phyloP scores from a whole-genome alignment of 768 basidiomycete species.

The Boletus sp. region DNA sequence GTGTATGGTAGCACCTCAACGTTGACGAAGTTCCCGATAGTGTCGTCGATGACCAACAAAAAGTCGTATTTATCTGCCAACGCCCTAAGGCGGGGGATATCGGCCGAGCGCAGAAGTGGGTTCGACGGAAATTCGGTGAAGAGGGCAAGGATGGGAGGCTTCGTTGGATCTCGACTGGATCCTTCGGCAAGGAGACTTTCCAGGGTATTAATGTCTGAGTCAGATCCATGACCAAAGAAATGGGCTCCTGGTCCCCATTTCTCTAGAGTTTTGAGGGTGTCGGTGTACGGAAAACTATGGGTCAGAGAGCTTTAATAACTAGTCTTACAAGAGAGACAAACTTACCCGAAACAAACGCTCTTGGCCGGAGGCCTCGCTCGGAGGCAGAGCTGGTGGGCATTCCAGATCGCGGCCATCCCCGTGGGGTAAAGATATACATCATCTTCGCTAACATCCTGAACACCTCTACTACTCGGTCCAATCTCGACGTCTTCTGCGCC shows the following conservation, averaged over 20 bases:
- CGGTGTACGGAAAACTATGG: conserved; percentile 86
- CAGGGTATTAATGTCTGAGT: conserved; percentile 70
- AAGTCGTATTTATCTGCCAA: conserved; percentile 90
- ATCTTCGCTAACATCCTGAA: conserved; percentile 66
- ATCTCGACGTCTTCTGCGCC: conserved; percentile 45
- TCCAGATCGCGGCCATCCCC: conserved; percentile 96
- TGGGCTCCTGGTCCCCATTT: conserved; percentile 97
- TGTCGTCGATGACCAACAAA: conserved; percentile 88
- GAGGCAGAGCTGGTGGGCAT: conserved; percentile 71
- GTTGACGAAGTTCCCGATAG: conserved; percentile 91
- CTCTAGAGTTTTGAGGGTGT: conserved; percentile 88
- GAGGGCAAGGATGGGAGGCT: conserved; percentile 69
- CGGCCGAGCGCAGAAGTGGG: conserved; percentile 82
- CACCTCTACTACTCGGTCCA: conserved; percentile 67
- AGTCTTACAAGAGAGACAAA: background rate
- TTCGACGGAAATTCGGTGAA: conserved; percentile 97
- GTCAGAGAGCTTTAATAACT: background rate
- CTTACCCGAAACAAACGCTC: conserved; percentile 93
- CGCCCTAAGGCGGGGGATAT: conserved; percentile 67
- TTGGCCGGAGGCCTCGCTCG: conserved; percentile 55
- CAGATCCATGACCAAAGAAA: conserved; percentile 80
- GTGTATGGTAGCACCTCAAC: conserved; percentile 84
- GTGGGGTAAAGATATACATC: conserved; percentile 87
- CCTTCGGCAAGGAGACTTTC: conserved; percentile 57
- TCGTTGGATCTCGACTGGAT: conserved; percentile 32